Conservation (phyloP, 1,284 basidiomycete genomes). For the Trametes hirsuta region DNA sequence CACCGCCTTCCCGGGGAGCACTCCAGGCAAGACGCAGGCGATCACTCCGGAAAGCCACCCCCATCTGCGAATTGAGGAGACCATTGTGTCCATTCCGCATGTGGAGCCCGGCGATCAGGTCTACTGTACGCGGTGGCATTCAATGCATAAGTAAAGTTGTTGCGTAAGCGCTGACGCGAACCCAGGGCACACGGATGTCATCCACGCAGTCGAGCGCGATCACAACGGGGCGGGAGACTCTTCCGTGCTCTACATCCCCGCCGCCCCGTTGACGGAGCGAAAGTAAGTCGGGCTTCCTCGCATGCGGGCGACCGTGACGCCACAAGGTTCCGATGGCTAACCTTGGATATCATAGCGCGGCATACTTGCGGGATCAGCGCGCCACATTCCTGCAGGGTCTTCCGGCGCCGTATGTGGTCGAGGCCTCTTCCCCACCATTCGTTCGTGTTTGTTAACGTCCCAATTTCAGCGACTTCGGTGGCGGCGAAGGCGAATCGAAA, state of each 20-base stretch:
- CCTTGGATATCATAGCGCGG: conserved; percentile 41
- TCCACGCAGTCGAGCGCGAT: conserved; percentile 72
- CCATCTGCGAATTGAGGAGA: conserved; percentile 62
- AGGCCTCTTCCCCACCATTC: not conserved
- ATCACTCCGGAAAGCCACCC: conserved; percentile 68
- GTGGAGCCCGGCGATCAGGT: conserved; percentile 78
- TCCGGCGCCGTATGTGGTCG: conserved; percentile 57
- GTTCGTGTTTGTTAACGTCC: not conserved
- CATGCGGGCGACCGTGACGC: not conserved
- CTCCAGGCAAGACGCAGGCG: conserved; percentile 67
- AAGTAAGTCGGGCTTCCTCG: conserved; percentile 48
- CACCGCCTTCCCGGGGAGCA: conserved; percentile 64
- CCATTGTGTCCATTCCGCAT: conserved; percentile 54
- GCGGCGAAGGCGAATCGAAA: conserved; percentile 67
- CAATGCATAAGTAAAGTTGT: not conserved
- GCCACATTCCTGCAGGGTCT: conserved; percentile 54
- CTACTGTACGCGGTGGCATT: conserved; percentile 55
- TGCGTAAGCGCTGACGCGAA: not conserved
- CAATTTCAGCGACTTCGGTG: conserved; percentile 66
- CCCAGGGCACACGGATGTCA: conserved; percentile 64
- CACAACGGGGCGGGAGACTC: conserved; percentile 69
- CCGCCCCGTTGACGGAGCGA: conserved; percentile 66
- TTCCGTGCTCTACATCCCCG: conserved; percentile 81
- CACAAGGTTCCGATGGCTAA: not conserved
- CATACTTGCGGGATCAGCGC: conserved; percentile 66